These are phyloP conservation scores for Taphrina sp. DNA, from an alignment of 1,139 yeast species.

Conservation along the genomic window DNA sequence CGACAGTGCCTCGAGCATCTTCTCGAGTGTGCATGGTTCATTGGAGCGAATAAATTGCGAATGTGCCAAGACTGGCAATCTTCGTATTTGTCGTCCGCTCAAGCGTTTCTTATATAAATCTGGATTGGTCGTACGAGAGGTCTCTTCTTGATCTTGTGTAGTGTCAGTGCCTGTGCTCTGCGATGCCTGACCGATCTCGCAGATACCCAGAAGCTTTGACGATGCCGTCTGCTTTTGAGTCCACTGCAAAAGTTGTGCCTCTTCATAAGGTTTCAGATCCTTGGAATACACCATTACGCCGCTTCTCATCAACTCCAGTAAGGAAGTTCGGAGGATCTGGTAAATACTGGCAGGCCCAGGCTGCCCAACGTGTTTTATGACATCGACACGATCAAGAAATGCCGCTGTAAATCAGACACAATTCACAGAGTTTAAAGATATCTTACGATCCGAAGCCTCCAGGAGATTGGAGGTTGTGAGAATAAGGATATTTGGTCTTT, in stretches of 20 bases:
- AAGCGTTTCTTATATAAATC: too few relatives aligned
- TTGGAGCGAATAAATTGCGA: slow-evolving; percentile 23
- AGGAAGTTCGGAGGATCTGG: slow-evolving; percentile 21
- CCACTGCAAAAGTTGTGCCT: background rate
- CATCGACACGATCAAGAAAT: slow-evolving; percentile 38
- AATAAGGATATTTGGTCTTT: slow-evolving; percentile 36
- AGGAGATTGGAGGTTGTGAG: slow-evolving; percentile 38
- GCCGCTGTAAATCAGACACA: slow-evolving; percentile 32
- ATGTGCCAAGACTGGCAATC: slow-evolving; percentile 35
- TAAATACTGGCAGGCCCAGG: slow-evolving; percentile 36
- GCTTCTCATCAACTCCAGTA: slow-evolving; percentile 10
- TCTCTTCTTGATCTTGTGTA: too few relatives aligned
- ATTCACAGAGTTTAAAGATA: too few relatives aligned
- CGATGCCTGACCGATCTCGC: too few relatives aligned
- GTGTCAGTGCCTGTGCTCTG: too few relatives aligned
- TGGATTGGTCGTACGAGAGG: too few relatives aligned
- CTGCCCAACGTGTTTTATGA: slow-evolving; percentile 35
- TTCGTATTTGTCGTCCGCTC: slow-evolving; percentile 35
- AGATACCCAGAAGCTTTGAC: background rate
- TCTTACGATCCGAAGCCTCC: slow-evolving; percentile 37
- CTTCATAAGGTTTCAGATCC: background rate
- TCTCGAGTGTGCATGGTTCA: slow-evolving; percentile 23
- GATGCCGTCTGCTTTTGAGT: background rate
- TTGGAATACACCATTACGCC: background rate
- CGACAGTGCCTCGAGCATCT: slow-evolving; percentile 19